phyloP scores from a whole-genome alignment of 306 rosid species.

The Hylodesmum podocarpum region DNA sequence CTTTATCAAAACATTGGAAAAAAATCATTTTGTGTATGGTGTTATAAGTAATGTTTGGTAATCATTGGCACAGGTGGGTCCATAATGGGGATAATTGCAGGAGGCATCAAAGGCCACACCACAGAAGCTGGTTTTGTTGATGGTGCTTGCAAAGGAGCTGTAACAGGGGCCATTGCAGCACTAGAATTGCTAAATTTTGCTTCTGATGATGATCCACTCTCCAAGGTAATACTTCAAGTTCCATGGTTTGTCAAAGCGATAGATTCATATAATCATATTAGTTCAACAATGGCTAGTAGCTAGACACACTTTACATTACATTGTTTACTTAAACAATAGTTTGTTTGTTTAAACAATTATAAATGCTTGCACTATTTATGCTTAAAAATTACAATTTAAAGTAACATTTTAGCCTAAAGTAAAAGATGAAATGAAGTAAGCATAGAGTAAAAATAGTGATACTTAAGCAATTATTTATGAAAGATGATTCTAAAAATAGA shows the following conservation, averaged over 20 bases:
- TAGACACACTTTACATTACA: not conserved
- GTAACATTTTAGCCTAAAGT: not conserved
- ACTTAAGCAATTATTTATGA: too few relatives aligned
- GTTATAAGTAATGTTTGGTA: not conserved
- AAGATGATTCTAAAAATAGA: not conserved
- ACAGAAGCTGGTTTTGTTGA: constrained; percentile 34
- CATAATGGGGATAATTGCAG: constrained; percentile 22
- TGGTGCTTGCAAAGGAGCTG: constrained; percentile 37
- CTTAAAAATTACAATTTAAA: too few relatives aligned
- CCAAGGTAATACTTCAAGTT: constrained; percentile 16
- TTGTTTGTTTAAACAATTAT: not conserved
- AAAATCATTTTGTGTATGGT: not conserved
- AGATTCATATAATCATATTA: not conserved
- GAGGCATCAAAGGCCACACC: constrained; percentile 28
- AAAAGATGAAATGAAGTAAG: not conserved
- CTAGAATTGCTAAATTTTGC: constrained; percentile 18
- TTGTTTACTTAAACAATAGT: too few relatives aligned
- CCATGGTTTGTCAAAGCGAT: not conserved
- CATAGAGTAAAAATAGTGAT: too few relatives aligned
- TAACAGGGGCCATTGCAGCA: constrained; percentile 37
- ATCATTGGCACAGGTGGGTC: constrained; percentile 24
- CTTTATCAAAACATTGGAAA: not conserved
- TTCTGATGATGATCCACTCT: not conserved
- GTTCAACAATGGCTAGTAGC: not conserved
- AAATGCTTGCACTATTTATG: too few relatives aligned